Evolutionary conservation across 2,329 filamentous ascomycete species (phyloP).

Genomic region (Colletotrichum sojae): DNA sequence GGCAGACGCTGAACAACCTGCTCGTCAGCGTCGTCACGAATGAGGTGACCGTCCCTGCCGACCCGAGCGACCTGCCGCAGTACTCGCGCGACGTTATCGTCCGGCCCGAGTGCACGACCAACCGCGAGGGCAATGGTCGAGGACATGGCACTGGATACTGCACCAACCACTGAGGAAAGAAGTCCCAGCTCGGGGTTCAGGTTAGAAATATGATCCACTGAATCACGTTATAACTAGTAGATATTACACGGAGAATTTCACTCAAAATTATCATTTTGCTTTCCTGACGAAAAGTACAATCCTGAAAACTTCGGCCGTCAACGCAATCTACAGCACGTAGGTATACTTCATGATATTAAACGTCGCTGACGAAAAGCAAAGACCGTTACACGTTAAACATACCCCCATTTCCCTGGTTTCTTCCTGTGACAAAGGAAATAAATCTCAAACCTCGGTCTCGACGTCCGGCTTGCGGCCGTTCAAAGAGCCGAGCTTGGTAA

Average conservation of each 20-base stretch:
- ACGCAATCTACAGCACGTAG: slow-evolving; percentile 9
- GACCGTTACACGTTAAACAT: not conserved
- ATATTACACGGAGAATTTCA: not conserved
- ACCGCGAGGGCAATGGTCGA: slow-evolving; percentile 24
- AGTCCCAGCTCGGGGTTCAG: not conserved
- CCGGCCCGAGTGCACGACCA: slow-evolving; percentile 23
- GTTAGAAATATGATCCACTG: not conserved
- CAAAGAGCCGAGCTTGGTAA: slow-evolving; percentile 83
- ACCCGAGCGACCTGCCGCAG: slow-evolving; percentile 12
- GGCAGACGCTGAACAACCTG: slow-evolving; percentile 15
- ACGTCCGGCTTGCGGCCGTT: slow-evolving; percentile 89
- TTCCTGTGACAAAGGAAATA: not conserved
- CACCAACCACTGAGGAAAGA: not conserved
- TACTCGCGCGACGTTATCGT: slow-evolving; percentile 25
- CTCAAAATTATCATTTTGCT: slow-evolving; percentile 31
- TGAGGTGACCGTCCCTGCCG: slow-evolving; percentile 27
- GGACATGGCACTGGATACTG: slow-evolving; percentile 30
- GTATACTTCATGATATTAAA: slow-evolving; percentile 21
- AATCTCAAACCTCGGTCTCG: slow-evolving; percentile 78
- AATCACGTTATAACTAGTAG: not conserved
- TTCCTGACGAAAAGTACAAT: slow-evolving; percentile 22
- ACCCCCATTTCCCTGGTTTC: not conserved
- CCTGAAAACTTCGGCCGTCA: slow-evolving; percentile 7
- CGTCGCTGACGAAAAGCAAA: not conserved
- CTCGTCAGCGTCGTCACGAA: slow-evolving; percentile 31